Conservation (phyloP, 2,329 filamentous ascomycete genomes). For the Lithohypha guttulata region DNA sequence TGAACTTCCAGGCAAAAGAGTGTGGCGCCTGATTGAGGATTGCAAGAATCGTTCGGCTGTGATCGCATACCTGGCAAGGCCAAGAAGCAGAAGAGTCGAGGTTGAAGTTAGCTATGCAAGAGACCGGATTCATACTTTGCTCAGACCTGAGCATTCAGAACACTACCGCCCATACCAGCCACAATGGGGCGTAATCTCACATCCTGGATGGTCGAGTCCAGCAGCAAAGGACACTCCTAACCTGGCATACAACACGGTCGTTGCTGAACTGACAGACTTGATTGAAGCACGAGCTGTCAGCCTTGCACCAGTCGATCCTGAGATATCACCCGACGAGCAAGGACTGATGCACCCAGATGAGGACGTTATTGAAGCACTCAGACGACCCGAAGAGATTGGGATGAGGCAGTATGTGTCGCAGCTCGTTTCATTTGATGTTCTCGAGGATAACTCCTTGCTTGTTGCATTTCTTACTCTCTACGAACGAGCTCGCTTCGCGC, state of each 20-base stretch:
- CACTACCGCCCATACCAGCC: slow-evolving; percentile 30
- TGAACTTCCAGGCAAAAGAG: slow-evolving; percentile 58
- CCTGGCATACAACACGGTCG: slow-evolving; percentile 71
- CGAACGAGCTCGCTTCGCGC: slow-evolving; percentile 76
- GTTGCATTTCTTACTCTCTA: slow-evolving; percentile 62
- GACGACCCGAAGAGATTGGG: slow-evolving; percentile 59
- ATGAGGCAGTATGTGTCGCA: slow-evolving; percentile 69
- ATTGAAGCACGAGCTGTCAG: slow-evolving; percentile 91
- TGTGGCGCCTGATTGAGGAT: slow-evolving; percentile 63
- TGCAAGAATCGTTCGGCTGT: slow-evolving; percentile 66
- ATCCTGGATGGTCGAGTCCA: slow-evolving; percentile 81
- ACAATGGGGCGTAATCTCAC: slow-evolving; percentile 73
- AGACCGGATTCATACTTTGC: slow-evolving; percentile 15
- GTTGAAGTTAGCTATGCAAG: slow-evolving; percentile 17
- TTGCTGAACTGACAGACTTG: slow-evolving; percentile 74
- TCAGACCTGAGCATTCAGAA: slow-evolving; percentile 8
- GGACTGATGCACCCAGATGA: slow-evolving; percentile 14
- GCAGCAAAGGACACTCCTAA: slow-evolving; percentile 62
- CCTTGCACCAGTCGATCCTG: slow-evolving; percentile 54
- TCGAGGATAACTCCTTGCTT: slow-evolving; percentile 40
- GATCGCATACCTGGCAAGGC: slow-evolving; percentile 67
- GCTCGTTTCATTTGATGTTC: slow-evolving; percentile 56
- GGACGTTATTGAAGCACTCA: slow-evolving; percentile 59
- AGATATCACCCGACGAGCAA: slow-evolving; percentile 32
- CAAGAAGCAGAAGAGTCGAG: slow-evolving; percentile 47